Evolutionary conservation across 345 rosid species (phyloP).

Genomic region (Chamaenerion angustifolium): DNA sequence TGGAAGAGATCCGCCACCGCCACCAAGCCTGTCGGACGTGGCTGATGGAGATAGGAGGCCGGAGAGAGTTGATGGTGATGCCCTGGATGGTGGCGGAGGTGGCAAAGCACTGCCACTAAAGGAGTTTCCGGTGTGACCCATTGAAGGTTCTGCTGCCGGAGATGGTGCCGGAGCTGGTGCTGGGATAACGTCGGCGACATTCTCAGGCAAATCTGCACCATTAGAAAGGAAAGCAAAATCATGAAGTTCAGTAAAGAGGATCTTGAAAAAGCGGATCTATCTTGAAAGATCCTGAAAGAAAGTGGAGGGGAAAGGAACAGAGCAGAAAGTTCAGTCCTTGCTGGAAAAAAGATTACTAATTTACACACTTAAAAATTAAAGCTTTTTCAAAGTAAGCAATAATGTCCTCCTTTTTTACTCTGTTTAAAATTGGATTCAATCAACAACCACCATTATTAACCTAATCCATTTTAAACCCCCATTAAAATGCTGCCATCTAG

Average conservation of each 20-base stretch:
- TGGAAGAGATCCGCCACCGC: conserved; percentile 10
- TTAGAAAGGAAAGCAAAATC: neutral
- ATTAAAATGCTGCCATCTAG: too few species aligned
- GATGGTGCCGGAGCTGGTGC: too few species aligned
- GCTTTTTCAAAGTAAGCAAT: neutral
- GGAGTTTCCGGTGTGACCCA: too few species aligned
- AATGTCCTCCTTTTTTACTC: neutral
- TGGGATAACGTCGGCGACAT: conserved; percentile 21
- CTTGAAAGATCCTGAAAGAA: conserved; percentile 1
- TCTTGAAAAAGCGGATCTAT: neutral
- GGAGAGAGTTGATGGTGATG: conserved; percentile 17
- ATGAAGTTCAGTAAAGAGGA: neutral
- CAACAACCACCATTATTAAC: conserved; percentile 3
- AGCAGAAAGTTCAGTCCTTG: conserved; percentile 10
- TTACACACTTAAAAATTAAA: conserved; percentile 10
- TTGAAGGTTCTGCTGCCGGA: neutral
- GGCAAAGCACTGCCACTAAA: too few species aligned
- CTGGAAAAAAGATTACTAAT: conserved; percentile 13
- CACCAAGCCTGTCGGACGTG: conserved; percentile 7
- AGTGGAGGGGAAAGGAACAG: conserved; percentile 3
- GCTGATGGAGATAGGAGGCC: conserved; percentile 14
- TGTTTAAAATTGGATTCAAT: neutral
- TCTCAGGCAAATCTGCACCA: conserved; percentile 40
- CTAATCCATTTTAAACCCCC: neutral
- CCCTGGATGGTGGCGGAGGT: conserved; percentile 4